Evolutionary conservation across 2,329 filamentous ascomycete genomes (phyloP).

Genomic region (Colletotrichum sp.): DNA sequence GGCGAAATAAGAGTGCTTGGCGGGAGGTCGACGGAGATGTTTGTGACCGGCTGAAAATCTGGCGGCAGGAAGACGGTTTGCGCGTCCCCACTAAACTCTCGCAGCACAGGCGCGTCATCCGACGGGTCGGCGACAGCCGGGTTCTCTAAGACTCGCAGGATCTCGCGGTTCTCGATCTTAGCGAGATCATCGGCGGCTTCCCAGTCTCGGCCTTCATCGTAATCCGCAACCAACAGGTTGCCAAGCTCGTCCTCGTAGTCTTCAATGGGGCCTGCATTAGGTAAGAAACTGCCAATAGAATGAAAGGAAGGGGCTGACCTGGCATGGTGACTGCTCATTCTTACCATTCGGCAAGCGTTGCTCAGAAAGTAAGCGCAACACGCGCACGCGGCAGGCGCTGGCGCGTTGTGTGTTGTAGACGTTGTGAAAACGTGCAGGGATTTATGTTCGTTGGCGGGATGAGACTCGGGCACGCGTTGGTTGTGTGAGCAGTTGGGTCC

Average conservation of each 20-base stretch:
- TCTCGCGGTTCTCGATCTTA: neutral
- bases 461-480: neutral
- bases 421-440: neutral
- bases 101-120: neutral
- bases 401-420: neutral
- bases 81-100: neutral
- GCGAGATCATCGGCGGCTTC: neutral
- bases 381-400: neutral
- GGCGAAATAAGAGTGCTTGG: conserved; percentile 4
- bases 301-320: neutral
- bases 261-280: neutral
- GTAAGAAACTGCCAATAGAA: neutral
- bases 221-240: neutral
- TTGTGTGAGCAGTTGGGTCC: neutral
- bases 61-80: neutral
- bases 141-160: neutral
- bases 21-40: conserved; percentile 2
- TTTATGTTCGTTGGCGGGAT: neutral
- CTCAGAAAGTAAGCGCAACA: neutral
- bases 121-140: neutral
- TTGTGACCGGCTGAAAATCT: neutral
- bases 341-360: neutral
- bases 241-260: neutral
- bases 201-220: neutral
- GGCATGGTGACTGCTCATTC: neutral